These are phyloP conservation scores for Calonectria pseudoreteaudii DNA, from an alignment of 2,329 filamentous ascomycete species.

Conservation along the genomic window DNA sequence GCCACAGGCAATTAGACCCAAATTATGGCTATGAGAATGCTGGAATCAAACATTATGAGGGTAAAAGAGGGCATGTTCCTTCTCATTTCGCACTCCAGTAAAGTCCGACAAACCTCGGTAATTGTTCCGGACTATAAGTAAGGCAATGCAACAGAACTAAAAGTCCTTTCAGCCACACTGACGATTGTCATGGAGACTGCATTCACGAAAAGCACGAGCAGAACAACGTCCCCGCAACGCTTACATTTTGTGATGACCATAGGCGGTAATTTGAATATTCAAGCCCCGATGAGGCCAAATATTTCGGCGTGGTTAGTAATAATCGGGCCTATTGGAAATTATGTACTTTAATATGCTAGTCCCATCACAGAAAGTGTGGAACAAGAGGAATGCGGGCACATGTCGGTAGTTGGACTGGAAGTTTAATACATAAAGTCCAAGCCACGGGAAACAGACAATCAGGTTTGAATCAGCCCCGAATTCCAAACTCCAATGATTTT, in stretches of 20 bases:
- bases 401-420: not conserved
- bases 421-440: not conserved
- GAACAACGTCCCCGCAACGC: not conserved
- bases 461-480: not conserved
- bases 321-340: not conserved
- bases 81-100: too few relatives aligned
- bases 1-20: not conserved
- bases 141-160: not conserved
- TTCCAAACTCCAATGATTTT: not conserved
- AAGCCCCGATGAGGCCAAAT: not conserved
- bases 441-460: not conserved
- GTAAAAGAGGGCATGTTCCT: not conserved
- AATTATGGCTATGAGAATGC: not conserved
- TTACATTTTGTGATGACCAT: not conserved
- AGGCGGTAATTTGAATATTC: not conserved
- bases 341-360: not conserved
- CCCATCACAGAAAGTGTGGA: not conserved
- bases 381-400: not conserved
- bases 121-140: not conserved
- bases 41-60: not conserved
- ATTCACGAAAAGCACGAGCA: not conserved
- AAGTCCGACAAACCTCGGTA: not conserved
- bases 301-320: too few relatives aligned
- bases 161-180: too few relatives aligned
- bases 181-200: not conserved